phyloP scores from a whole-genome alignment of 305 asterid genomes.

The Fraxinus albicans region DNA sequence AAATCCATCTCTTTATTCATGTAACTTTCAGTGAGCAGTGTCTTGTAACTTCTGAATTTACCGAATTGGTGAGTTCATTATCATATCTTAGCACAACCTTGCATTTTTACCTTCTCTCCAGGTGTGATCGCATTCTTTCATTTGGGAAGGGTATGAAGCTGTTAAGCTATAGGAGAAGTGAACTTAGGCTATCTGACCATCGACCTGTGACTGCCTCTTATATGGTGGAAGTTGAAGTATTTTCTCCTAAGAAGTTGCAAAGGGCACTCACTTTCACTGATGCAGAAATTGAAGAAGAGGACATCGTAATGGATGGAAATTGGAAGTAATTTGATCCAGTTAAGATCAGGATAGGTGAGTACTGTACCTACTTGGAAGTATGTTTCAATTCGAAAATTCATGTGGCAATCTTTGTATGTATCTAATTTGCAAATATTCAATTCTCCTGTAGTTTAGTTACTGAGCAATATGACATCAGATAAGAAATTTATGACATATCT shows the following conservation, averaged over 20 bases:
- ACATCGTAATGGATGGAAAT: slow-evolving; percentile 36
- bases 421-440: neutral
- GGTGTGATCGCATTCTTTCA: slow-evolving; percentile 92
- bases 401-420: neutral
- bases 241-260: slow-evolving; percentile 75
- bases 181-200: slow-evolving; percentile 75
- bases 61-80: neutral
- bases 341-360: slow-evolving; percentile 50
- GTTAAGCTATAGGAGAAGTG: slow-evolving; percentile 66
- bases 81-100: neutral
- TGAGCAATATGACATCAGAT: neutral
- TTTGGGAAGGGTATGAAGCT: slow-evolving; percentile 75
- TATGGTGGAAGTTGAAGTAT: slow-evolving; percentile 80
- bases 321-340: slow-evolving; percentile 27
- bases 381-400: neutral
- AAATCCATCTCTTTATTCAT: neutral
- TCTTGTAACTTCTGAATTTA: neutral
- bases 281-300: slow-evolving; percentile 74
- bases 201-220: slow-evolving; percentile 83
- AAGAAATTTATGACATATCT: neutral
- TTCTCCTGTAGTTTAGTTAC: neutral
- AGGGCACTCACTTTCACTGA: slow-evolving; percentile 81
- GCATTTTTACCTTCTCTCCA: slow-evolving; percentile 25
- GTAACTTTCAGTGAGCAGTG: neutral
- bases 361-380: neutral